Conservation (phyloP, 148 eudicot genomes). For the Linanthus parryae region DNA sequence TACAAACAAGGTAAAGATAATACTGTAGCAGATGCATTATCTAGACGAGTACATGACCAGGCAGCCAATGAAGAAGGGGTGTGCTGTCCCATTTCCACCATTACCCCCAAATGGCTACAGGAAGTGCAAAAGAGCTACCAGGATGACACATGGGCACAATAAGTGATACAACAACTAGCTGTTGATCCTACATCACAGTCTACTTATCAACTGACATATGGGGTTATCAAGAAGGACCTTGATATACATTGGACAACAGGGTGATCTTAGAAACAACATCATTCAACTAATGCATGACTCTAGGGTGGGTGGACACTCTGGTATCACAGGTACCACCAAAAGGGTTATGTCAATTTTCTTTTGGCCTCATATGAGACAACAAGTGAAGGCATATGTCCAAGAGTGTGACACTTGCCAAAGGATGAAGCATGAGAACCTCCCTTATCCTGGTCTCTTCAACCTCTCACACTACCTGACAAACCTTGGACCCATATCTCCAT, state of each 20-base stretch:
- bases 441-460: neutral
- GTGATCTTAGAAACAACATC: neutral
- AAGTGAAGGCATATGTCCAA: neutral
- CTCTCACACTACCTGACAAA: neutral
- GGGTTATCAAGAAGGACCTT: neutral
- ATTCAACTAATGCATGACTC: neutral
- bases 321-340: neutral
- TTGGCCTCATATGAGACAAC: neutral
- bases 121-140: neutral
- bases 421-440: neutral
- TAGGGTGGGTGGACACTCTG: neutral
- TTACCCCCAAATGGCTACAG: neutral
- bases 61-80: neutral
- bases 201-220: no score
- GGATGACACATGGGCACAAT: neutral
- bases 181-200: neutral
- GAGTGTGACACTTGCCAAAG: neutral
- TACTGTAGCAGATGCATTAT: conserved; percentile 5
- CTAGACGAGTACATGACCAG: neutral
- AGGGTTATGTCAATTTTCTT: neutral
- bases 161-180: neutral
- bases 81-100: no score
- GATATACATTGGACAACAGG: neutral
- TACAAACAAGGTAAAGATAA: neutral
- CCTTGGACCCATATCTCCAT: neutral